phyloP scores from a whole-genome alignment of 2,329 filamentous ascomycete species.

The Ophiostoma angusticollis region DNA sequence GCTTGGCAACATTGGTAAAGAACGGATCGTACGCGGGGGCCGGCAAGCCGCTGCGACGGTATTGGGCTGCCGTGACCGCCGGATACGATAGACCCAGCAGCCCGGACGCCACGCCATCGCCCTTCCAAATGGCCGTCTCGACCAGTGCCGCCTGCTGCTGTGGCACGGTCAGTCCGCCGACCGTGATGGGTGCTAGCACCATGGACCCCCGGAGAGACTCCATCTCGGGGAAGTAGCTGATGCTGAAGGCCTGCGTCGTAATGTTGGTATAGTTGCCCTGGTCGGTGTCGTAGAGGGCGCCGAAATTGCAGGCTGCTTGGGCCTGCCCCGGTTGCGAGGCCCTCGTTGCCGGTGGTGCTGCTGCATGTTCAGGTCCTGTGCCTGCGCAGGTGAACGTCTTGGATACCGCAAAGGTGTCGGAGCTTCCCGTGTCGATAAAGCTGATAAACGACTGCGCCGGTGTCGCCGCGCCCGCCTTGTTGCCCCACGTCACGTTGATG shows the following conservation, averaged over 20 bases:
- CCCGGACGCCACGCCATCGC: slow-evolving; percentile 32
- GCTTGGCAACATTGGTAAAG: slow-evolving; percentile 5
- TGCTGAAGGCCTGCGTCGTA: slow-evolving; percentile 27
- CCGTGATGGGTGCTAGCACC: slow-evolving; percentile 27
- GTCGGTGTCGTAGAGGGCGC: slow-evolving; percentile 10
- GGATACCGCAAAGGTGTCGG: slow-evolving; percentile 8
- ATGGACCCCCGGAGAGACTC: slow-evolving; percentile 25
- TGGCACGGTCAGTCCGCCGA: slow-evolving; percentile 32
- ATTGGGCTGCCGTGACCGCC: slow-evolving; percentile 24
- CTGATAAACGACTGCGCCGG: slow-evolving; percentile 13
- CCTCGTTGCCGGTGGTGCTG: too few species aligned
- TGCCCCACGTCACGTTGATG: slow-evolving; percentile 14
- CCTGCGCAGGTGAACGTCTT: slow-evolving; percentile 5
- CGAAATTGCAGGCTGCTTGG: slow-evolving; percentile 13
- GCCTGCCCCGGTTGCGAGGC: not conserved
- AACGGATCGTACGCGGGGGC: not conserved
- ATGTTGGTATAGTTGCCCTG: slow-evolving; percentile 24
- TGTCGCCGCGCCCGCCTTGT: slow-evolving; percentile 2
- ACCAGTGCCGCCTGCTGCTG: slow-evolving; percentile 34
- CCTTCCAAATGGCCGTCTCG: slow-evolving; percentile 27
- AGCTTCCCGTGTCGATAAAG: slow-evolving; percentile 11
- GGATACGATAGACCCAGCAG: slow-evolving; percentile 39
- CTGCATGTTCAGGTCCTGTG: slow-evolving; percentile 3
- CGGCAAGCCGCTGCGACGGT: not conserved
- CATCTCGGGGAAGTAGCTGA: slow-evolving; percentile 31